Conservation (phyloP, 495 filamentous ascomycete genomes). For the Evernia prunastri region DNA sequence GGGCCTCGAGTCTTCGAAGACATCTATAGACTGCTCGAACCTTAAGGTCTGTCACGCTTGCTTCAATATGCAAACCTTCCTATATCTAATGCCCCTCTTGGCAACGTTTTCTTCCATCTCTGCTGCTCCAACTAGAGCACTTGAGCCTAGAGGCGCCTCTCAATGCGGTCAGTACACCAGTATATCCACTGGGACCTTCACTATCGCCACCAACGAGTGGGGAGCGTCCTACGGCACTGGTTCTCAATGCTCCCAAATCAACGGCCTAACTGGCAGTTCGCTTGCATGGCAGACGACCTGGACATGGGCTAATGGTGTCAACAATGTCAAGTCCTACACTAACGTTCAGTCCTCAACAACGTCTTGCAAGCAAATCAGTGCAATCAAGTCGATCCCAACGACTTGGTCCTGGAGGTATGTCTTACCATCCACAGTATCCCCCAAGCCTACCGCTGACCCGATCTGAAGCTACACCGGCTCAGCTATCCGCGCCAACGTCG, state of each 20-base stretch:
- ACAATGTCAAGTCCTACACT: conserved; percentile 55
- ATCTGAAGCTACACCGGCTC: conserved; percentile 47
- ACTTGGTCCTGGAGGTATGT: conserved; percentile 49
- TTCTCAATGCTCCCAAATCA: conserved; percentile 51
- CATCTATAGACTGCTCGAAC: too few relatives aligned
- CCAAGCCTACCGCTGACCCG: background rate
- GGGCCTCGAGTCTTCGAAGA: too few relatives aligned
- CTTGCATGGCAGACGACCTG: conserved; percentile 53
- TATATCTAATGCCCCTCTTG: background rate
- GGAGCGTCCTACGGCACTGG: conserved; percentile 43
- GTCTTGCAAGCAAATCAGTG: conserved; percentile 39
- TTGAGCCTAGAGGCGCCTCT: conserved; percentile 38
- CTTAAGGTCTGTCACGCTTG: too few relatives aligned
- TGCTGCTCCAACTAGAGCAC: conserved; percentile 36
- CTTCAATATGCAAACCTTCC: background rate
- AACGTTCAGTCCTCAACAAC: conserved; percentile 45
- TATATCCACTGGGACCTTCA: conserved; percentile 41
- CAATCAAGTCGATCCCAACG: conserved; percentile 45
- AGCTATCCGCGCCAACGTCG: conserved; percentile 52
- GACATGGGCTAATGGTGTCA: conserved; percentile 48
- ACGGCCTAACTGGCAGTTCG: conserved; percentile 39
- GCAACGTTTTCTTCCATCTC: background rate
- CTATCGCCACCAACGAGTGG: conserved; percentile 52
- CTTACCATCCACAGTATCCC: background rate
- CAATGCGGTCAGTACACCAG: conserved; percentile 48